Percentiles rank a stretch among this genome's conserved stretches.
phyloP scores from a whole-genome alignment of 1,284 basidiomycete genomes.

The Tylopilus orsonianus region DNA sequence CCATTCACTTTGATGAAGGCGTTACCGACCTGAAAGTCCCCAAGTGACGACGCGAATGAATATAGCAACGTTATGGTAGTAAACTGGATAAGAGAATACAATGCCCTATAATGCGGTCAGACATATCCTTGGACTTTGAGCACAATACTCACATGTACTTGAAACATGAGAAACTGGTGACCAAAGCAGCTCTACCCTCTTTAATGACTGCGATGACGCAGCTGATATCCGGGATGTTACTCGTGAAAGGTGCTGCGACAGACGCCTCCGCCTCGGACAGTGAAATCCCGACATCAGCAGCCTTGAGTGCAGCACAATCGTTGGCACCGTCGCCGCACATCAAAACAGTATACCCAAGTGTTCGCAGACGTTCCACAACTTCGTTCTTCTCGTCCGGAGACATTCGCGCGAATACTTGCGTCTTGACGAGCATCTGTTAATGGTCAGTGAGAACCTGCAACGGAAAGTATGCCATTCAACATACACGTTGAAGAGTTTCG shows the following conservation, averaged over 20 bases:
- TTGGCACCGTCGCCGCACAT: conserved; percentile 99
- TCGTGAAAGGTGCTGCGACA: conserved; percentile 98
- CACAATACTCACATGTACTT: conserved; percentile 84
- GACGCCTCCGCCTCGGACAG: conserved; percentile 98
- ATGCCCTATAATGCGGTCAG: conserved; percentile 54
- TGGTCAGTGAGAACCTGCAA: background rate
- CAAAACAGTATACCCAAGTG: conserved; percentile 91
- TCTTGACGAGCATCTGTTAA: conserved; percentile 93
- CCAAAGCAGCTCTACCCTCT: conserved; percentile 92
- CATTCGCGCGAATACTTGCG: conserved; percentile 98
- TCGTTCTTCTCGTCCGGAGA: conserved; percentile 99
- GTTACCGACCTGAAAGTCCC: conserved; percentile 85
- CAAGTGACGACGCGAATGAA: conserved; percentile 93
- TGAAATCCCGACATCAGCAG: conserved; percentile 96
- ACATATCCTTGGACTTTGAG: background rate
- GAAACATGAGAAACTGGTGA: conserved; percentile 99
- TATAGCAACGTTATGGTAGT: conserved; percentile 90
- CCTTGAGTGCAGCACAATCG: conserved; percentile 97
- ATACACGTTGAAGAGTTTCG: conserved; percentile 89
- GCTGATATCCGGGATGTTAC: conserved; percentile 90
- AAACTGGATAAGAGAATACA: conserved; percentile 91
- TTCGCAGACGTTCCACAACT: conserved; percentile 91
- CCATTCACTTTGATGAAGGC: conserved; percentile 2
- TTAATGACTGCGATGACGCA: conserved; percentile 97
- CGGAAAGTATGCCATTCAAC: conserved; percentile 26